Conservation (phyloP, 1,284 basidiomycete genomes). For the Moesziomyces sp. region DNA sequence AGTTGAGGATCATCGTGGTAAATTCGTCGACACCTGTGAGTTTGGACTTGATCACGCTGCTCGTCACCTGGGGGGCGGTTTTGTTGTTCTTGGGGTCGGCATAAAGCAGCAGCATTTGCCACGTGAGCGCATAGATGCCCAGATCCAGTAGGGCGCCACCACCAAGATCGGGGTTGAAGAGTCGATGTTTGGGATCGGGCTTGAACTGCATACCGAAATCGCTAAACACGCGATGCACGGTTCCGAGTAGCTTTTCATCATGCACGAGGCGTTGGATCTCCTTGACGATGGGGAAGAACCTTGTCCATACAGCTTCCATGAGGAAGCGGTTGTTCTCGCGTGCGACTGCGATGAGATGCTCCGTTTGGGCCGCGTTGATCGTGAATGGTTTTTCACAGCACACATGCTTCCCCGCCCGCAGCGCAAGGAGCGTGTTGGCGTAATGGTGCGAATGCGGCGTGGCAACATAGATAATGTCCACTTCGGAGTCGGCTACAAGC, state of each 20-base stretch:
- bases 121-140: constrained; percentile 68
- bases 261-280: constrained; percentile 51
- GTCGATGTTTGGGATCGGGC: constrained; percentile 75
- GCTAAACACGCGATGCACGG: constrained; percentile 38
- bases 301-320: constrained; percentile 61
- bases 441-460: constrained; percentile 90
- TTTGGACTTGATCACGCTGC: constrained; percentile 76
- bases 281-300: constrained; percentile 55
- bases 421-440: constrained; percentile 78
- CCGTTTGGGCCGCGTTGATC: constrained; percentile 70
- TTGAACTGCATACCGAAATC: constrained; percentile 49
- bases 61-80: constrained; percentile 71
- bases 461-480: constrained; percentile 71
- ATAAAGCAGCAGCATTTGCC: constrained; percentile 55
- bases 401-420: constrained; percentile 84
- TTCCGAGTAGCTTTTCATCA: constrained; percentile 46
- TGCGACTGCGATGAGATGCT: constrained; percentile 78
- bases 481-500: constrained; percentile 77
- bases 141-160: constrained; percentile 85
- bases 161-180: constrained; percentile 82
- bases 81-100: constrained; percentile 71
- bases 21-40: constrained; percentile 82
- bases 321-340: constrained; percentile 69
- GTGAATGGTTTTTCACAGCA: constrained; percentile 70
- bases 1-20: constrained; percentile 81